Conservation (phyloP, 371 early-diverging fungal genomes). For the Rhizomucor pusillus region DNA sequence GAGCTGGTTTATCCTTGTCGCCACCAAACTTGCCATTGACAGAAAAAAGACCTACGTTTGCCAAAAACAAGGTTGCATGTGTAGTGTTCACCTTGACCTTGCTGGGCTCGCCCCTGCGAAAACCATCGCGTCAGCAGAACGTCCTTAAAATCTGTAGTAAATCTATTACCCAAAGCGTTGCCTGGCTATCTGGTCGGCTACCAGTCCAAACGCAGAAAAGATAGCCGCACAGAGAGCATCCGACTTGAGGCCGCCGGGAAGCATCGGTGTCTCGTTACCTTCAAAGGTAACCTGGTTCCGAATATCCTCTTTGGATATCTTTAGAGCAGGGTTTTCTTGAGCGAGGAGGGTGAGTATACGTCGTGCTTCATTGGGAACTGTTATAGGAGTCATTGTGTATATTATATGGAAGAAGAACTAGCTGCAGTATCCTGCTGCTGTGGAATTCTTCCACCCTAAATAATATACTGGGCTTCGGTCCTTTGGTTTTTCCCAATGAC, state of each 20-base stretch:
- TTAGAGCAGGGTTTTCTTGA: constrained; percentile 8
- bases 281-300: constrained; percentile 3
- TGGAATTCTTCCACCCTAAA: no score
- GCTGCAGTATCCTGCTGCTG: no score
- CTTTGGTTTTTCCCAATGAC: no score
- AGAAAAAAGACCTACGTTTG: neutral
- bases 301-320: constrained; percentile 2
- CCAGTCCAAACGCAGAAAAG: constrained; percentile 4
- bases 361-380: constrained; percentile 11
- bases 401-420: neutral
- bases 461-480: no score
- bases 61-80: constrained; percentile 8
- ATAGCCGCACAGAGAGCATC: constrained; percentile 3
- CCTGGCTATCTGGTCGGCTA: constrained; percentile 8
- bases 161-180: constrained; percentile 10
- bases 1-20: neutral
- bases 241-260: constrained; percentile 8
- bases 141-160: no score
- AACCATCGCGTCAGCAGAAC: no score
- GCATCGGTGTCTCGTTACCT: constrained; percentile 5
- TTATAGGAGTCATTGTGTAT: neutral
- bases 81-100: constrained; percentile 4
- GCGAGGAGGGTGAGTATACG: constrained; percentile 2
- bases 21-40: neutral
- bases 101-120: neutral